Percentiles rank a stretch among this genome's conserved stretches.
Conservation (phyloP, 2,329 filamentous ascomycete genomes). For the Zelopaecilomyces penicillatus region DNA sequence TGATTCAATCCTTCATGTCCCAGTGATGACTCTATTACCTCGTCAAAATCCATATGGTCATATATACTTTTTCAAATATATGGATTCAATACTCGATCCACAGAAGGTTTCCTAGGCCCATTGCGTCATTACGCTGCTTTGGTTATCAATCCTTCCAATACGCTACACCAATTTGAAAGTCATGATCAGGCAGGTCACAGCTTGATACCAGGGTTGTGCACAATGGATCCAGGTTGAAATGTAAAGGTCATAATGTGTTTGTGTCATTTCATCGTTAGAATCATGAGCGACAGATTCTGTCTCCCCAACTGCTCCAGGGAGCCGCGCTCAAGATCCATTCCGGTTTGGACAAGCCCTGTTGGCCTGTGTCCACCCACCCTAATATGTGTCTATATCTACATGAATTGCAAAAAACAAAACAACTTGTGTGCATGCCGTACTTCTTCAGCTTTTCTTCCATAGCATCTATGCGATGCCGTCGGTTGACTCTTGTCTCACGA, state of each 20-base stretch:
- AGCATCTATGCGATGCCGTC: neutral
- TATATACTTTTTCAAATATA: too few relatives aligned
- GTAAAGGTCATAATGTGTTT: slow-evolving; percentile 17
- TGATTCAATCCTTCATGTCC: too few relatives aligned
- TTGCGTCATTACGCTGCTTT: too few relatives aligned
- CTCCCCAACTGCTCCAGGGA: slow-evolving; percentile 12
- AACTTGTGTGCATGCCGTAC: neutral
- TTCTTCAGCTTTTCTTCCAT: neutral
- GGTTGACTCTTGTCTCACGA: neutral
- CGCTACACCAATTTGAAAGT: too few relatives aligned
- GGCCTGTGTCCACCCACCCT: slow-evolving; percentile 7
- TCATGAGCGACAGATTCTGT: slow-evolving; percentile 19
- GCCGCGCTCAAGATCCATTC: slow-evolving; percentile 14
- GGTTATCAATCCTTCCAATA: too few relatives aligned
- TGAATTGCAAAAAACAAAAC: slow-evolving; percentile 11
- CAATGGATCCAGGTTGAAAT: too few relatives aligned
- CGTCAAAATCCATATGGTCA: too few relatives aligned
- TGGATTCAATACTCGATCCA: too few relatives aligned
- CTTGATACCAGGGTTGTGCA: too few relatives aligned
- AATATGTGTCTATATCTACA: slow-evolving; percentile 16
- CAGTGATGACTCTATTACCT: too few relatives aligned
- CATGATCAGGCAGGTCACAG: too few relatives aligned
- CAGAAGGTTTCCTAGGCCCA: too few relatives aligned
- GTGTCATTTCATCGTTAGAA: slow-evolving; percentile 23
- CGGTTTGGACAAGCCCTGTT: slow-evolving; percentile 11